These are phyloP conservation scores for Astrephomene gubernaculifera DNA, from an alignment of 139 green algal species.

Conservation along the genomic window DNA sequence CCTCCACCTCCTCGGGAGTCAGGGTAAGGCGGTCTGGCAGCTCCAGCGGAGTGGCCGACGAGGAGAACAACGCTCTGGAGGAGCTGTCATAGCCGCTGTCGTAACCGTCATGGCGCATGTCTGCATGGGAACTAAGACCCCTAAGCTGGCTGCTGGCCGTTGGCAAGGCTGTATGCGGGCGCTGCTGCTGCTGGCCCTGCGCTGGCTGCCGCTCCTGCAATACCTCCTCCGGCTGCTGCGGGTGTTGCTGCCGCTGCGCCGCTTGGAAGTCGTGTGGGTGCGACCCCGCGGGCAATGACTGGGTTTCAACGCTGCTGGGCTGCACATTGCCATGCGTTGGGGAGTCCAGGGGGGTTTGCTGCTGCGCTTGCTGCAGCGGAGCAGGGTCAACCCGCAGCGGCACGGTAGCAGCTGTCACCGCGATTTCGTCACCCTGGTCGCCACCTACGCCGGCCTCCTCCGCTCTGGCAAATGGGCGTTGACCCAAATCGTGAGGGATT, in stretches of 20 bases:
- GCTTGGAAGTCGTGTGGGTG: not conserved
- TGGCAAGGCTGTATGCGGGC: not conserved
- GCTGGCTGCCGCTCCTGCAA: too few relatives aligned
- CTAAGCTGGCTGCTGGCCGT: not conserved
- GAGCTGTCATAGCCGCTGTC: not conserved
- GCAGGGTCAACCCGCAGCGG: not conserved
- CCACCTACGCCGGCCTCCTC: too few relatives aligned
- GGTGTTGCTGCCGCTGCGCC: not conserved
- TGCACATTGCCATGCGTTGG: not conserved
- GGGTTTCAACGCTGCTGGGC: not conserved
- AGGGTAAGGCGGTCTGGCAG: not conserved
- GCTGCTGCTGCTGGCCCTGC: not conserved
- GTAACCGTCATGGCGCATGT: too few relatives aligned
- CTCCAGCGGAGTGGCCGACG: not conserved
- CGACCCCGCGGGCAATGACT: not conserved
- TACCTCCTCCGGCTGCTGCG: too few relatives aligned
- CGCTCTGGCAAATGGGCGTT: too few relatives aligned
- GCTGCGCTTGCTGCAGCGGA: not conserved
- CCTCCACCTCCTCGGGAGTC: not conserved
- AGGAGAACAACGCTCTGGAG: not conserved
- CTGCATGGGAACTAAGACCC: too few relatives aligned
- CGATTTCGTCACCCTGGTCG: too few relatives aligned
- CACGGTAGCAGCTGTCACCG: not conserved
- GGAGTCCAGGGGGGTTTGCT: not conserved
- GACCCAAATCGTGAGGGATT: too few relatives aligned